Base-by-base conservation (phyloP, 2,329 filamentous ascomycete species). In the Sclerotinia minor region DNA sequence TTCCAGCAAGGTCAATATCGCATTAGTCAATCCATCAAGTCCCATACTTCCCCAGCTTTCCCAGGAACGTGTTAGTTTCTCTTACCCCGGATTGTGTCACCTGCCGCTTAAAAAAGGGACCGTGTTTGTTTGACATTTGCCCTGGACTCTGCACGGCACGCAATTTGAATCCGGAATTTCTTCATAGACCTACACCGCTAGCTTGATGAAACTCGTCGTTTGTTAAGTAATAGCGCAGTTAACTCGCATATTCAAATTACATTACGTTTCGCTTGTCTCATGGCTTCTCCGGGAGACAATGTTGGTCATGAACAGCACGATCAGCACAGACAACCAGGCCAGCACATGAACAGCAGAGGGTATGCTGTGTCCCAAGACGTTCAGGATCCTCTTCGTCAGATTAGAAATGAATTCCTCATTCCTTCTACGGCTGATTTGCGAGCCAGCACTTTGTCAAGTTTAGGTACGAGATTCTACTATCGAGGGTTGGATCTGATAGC, bases 321-420 rank as follows among this genome's bases (percentile, higher is more conserved):
- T 65, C 52, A 49, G 55, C 64, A 66, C 15, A 55, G 44, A 44
- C 65, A 67, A 32, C 55, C 15, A 53, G 35, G 35, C 64, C 64
- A 61, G 63, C 70, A 74, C 71, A 70, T 75, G 70, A 69, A 63
- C 68, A 72, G 68, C 63, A 73, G 71, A 75, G 75, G 74, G 55
- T 72, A 76, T 75, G 75, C 75, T 60, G 69, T 71, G 61, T 69
- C 70, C 64, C 81, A 91, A 15, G 89, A 92, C 77, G 78, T 79
- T 0, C 80, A 86, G 72, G 89, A 92, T 75, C 78, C 82, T n/a
- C 79, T 92, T 45, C 79, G 79, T 32, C 80, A 83, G 68, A 82
- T 92, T 61, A 85, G 92, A 29, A 79, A 86, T 24, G 85, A 94
- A 73, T 97, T 95, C 77, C 82, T 89, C 64, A 88, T 96, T 54